A percentile compares a stretch with the other conserved stretches of the same genome.
These are phyloP conservation scores for Chaetoceros muelleri DNA, from an alignment of 108 stramenopile species.

Conservation along the genomic window DNA sequence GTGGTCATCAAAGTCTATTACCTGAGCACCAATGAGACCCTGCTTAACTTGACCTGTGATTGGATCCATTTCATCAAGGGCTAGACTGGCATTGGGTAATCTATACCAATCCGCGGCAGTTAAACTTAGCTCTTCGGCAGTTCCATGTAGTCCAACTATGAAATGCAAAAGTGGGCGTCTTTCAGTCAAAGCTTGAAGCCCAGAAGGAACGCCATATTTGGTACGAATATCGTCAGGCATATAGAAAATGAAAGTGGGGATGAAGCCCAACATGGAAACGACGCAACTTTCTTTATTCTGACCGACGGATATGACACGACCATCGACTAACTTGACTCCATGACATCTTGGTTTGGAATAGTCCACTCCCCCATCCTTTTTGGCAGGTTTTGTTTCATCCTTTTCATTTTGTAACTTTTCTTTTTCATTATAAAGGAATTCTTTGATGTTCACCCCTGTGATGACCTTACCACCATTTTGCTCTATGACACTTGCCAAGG, in stretches of 20 bases:
- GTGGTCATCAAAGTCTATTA: constrained; percentile 3
- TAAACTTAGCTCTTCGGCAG: constrained; percentile 56
- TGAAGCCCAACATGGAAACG: constrained; percentile 62
- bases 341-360: constrained; percentile 38
- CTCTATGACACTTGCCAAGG: constrained; percentile 64
- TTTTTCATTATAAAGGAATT: constrained; percentile 48
- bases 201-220: constrained; percentile 56
- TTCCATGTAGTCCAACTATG: constrained; percentile 53
- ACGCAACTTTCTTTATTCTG: constrained; percentile 40
- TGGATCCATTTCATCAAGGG: constrained; percentile 61
- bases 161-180: constrained; percentile 76
- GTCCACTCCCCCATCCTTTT: constrained; percentile 1
- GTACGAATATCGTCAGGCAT: constrained; percentile 53
- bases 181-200: constrained; percentile 68
- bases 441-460: constrained; percentile 38
- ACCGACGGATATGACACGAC: constrained; percentile 17
- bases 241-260: constrained; percentile 69
- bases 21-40: constrained; percentile 48
- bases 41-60: constrained; percentile 37
- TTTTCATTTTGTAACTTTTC: constrained; percentile 5
- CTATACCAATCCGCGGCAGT: constrained; percentile 83
- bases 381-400: constrained; percentile 6
- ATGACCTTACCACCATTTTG: constrained; percentile 66
- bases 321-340: constrained; percentile 40
- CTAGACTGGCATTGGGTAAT: constrained; percentile 56